Evolutionary conservation across 345 rosid genomes (phyloP).

Genomic region (Clausena lansium): DNA sequence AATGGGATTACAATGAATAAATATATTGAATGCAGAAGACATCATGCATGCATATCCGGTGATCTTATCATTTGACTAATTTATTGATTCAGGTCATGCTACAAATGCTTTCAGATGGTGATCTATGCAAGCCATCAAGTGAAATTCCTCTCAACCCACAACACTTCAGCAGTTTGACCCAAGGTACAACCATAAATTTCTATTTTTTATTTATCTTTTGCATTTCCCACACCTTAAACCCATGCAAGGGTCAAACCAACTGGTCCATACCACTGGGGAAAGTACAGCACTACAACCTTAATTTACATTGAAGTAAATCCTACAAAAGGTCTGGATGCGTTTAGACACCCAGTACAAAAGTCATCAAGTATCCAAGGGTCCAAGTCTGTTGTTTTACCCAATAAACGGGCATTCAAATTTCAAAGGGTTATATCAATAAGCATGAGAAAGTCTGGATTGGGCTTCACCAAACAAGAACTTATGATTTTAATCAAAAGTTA

Average conservation of each 20-base stretch:
- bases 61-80: slow-evolving; percentile 5
- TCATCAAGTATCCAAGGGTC: not conserved
- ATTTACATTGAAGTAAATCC: not conserved
- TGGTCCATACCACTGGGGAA: too few species aligned
- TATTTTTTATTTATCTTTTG: too few species aligned
- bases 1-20: not conserved
- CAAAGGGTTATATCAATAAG: not conserved
- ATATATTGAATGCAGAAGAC: too few species aligned
- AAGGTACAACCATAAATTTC: too few species aligned
- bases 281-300: too few species aligned
- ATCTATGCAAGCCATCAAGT: not conserved
- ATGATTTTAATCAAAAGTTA: not conserved
- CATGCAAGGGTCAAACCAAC: too few species aligned
- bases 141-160: not conserved
- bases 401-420: not conserved
- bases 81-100: not conserved
- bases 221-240: too few species aligned
- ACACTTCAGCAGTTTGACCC: not conserved
- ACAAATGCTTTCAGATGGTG: not conserved
- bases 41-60: not conserved
- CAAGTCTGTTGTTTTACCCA: not conserved
- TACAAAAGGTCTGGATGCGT: not conserved
- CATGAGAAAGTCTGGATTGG: not conserved
- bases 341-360: not conserved
- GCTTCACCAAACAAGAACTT: not conserved